A percentile compares a stretch with the other conserved stretches of the same genome.
Conservation (phyloP, 306 rosid species). For the Vachellia pachyceras region DNA sequence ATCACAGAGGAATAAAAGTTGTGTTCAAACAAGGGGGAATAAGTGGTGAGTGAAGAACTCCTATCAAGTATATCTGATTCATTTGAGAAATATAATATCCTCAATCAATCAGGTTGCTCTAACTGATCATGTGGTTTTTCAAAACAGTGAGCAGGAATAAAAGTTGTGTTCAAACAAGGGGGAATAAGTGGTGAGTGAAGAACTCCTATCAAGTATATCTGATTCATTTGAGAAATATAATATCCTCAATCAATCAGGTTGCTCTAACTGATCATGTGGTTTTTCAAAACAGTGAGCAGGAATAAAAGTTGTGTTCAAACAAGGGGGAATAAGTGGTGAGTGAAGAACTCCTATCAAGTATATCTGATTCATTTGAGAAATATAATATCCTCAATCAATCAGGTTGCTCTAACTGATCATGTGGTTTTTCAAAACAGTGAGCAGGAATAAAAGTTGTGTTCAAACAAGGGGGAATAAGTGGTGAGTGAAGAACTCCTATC, state of each 20-base stretch:
- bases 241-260: background rate
- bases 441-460: background rate
- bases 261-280: slow-evolving; percentile 4
- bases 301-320: background rate
- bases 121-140: background rate
- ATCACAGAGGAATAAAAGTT: background rate
- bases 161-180: background rate
- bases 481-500: background rate
- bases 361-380: background rate
- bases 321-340: background rate
- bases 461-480: background rate
- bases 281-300: slow-evolving; percentile 11
- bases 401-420: slow-evolving; percentile 5
- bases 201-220: background rate
- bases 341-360: background rate
- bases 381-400: background rate
- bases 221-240: background rate
- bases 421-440: slow-evolving; percentile 9
- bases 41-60: background rate
- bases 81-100: background rate
- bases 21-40: background rate
- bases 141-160: slow-evolving; percentile 10
- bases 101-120: background rate
- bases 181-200: background rate
- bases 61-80: background rate